phyloP scores from a whole-genome alignment of 2,329 filamentous ascomycete species.

The Botrytis paeoniae region DNA sequence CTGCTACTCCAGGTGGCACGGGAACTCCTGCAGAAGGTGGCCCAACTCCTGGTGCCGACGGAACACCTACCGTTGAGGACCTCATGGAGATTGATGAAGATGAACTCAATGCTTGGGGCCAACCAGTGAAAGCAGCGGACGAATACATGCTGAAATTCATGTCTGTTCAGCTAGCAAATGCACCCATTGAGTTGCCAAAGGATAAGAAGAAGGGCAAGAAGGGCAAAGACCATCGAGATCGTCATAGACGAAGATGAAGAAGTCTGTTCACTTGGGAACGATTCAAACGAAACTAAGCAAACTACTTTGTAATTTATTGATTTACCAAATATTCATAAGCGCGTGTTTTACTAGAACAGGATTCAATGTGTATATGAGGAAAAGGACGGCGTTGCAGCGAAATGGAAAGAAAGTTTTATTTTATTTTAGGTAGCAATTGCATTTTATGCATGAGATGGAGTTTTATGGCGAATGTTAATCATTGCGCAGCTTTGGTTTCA shows the following conservation, averaged over 20 bases:
- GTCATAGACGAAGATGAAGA: conserved; percentile 36
- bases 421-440: not conserved
- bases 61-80: conserved; percentile 28
- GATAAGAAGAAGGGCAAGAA: conserved; percentile 62
- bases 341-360: conserved; percentile 22
- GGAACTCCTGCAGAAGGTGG: conserved; percentile 34
- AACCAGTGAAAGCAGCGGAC: conserved; percentile 61
- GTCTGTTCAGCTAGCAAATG: conserved; percentile 57
- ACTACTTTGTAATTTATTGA: conserved; percentile 20
- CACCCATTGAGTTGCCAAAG: conserved; percentile 59
- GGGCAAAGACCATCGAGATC: conserved; percentile 34
- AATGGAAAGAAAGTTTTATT: not conserved
- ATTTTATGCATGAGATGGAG: conserved; percentile 12
- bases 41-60: conserved; percentile 45
- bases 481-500: not conserved
- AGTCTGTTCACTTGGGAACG: not conserved
- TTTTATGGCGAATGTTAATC: not conserved
- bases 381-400: conserved; percentile 16
- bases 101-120: conserved; percentile 56
- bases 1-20: conserved; percentile 32
- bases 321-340: conserved; percentile 5
- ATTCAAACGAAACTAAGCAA: not conserved
- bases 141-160: conserved; percentile 73
- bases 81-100: conserved; percentile 38
- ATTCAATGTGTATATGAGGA: conserved; percentile 29